phyloP scores from a whole-genome alignment of 306 rosid species.

The Canavalia ensiformis region DNA sequence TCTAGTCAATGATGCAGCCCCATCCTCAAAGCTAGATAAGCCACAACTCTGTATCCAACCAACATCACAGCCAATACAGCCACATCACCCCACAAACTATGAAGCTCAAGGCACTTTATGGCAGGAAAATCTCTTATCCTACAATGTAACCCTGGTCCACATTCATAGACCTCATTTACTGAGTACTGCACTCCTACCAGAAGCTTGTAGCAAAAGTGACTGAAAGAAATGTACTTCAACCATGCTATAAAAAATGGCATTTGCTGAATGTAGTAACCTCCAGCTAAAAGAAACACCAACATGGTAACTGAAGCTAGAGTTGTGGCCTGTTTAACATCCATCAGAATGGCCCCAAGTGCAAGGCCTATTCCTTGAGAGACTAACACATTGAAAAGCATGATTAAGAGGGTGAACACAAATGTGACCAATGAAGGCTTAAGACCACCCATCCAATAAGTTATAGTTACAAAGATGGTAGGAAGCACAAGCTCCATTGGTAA shows the following conservation, averaged over 20 bases:
- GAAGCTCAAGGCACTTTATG: constrained; percentile 62
- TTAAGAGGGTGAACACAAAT: constrained; percentile 63
- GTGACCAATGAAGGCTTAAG: constrained; percentile 66
- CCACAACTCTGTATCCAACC: constrained; percentile 75
- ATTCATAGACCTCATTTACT: constrained; percentile 62
- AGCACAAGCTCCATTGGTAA: constrained; percentile 85
- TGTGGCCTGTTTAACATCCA: constrained; percentile 76
- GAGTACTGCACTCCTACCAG: constrained; percentile 78
- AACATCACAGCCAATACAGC: constrained; percentile 71
- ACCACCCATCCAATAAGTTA: constrained; percentile 83
- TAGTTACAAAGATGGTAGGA: constrained; percentile 66
- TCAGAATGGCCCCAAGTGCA: constrained; percentile 81
- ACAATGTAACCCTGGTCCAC: constrained; percentile 61
- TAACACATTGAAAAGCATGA: constrained; percentile 70
- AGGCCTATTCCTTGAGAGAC: constrained; percentile 85
- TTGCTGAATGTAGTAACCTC: constrained; percentile 80
- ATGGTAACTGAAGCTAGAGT: constrained; percentile 73
- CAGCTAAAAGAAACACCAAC: constrained; percentile 73
- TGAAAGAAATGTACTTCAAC: constrained; percentile 74
- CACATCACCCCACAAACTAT: constrained; percentile 65
- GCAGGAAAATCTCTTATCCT: constrained; percentile 67
- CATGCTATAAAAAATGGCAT: constrained; percentile 75
- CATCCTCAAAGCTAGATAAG: constrained; percentile 72
- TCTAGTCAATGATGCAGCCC: constrained; percentile 63
- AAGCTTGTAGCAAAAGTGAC: constrained; percentile 77